Conservation (phyloP, 2,329 filamentous ascomycete species). For the Pseudogymnoascus sp. region DNA sequence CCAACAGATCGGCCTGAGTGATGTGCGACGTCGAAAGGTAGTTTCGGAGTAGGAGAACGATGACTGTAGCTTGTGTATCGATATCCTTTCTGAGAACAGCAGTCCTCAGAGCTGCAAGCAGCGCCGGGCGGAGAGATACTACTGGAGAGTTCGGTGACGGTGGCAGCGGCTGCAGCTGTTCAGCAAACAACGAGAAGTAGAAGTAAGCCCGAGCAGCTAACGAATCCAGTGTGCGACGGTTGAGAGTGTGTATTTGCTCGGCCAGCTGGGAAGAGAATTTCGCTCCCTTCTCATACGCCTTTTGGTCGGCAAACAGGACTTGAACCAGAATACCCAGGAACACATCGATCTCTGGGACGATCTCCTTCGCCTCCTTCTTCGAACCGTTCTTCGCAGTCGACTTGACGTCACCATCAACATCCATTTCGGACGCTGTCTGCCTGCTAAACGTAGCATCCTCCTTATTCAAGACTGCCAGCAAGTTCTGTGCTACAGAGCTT, state of each 20-base stretch:
- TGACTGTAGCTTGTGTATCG: conserved; percentile 94
- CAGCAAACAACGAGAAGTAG: conserved; percentile 93
- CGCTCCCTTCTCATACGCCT: conserved; percentile 69
- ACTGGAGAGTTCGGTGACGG: conserved; percentile 83
- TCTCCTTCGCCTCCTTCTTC: conserved; percentile 62
- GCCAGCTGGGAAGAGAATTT: conserved; percentile 78
- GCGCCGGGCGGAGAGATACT: conserved; percentile 73
- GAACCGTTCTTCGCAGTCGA: conserved; percentile 40
- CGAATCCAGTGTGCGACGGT: conserved; percentile 88
- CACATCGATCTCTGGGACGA: conserved; percentile 77
- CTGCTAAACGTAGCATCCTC: conserved; percentile 55
- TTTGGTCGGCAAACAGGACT: conserved; percentile 80
- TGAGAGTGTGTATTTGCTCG: conserved; percentile 77
- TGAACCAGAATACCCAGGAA: conserved; percentile 81
- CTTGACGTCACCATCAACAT: conserved; percentile 58
- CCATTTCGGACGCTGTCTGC: conserved; percentile 56
- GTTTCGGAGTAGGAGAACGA: conserved; percentile 87
- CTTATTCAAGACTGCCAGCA: conserved; percentile 62
- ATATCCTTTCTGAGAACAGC: conserved; percentile 95
- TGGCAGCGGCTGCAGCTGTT: conserved; percentile 78
- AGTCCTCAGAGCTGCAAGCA: conserved; percentile 82
- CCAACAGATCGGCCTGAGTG: conserved; percentile 87
- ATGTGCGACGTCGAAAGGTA: conserved; percentile 96
- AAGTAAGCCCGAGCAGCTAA: conserved; percentile 95
- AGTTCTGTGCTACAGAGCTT: conserved; percentile 53